Base-by-base conservation (phyloP, 495 filamentous ascomycete species). In the Trichoderma orchidacearum region DNA sequence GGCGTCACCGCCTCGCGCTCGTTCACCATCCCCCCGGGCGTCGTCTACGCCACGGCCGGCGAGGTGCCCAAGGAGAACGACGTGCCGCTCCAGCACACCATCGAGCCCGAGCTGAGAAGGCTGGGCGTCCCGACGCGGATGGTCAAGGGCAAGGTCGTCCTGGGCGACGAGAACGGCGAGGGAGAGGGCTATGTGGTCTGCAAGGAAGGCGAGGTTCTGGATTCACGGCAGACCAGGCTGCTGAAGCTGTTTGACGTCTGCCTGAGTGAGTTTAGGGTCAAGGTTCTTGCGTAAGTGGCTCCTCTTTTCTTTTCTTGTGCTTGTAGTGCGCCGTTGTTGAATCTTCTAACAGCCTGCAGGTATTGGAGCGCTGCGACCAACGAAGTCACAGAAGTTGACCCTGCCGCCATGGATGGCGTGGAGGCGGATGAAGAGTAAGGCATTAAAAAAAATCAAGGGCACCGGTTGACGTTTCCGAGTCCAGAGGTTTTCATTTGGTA, bases 241-340 rank as follows among this genome's bases (percentile, higher is more conserved):
- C 68, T 98, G 70, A 98, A 98, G 81, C 78, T 95, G 66, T 97
- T 98, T 73, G 87, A 89, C 54, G 79, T 94, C 25, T 84, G 83
- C 34, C 85, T 88, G 68, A 84, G 90, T 56, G 92, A 96, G 75
- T 98, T 98, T 72, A 80, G 75, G 60, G 81, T 98, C 23, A 70
- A 80, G 60, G 67, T 95, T 56, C 74, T 87, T 68, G 90, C 89
- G 61, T 56, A 32, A 50, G 54, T 56, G 41, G 17, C 9, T 30
- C 30, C 3, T 51, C 4, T 38, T n/a, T 28, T 27, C 21, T 62
- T 69, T 41, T 50, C 12, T 48, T 4, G 17, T 30, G 53, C 3
- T 12, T 11, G 28, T 50, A 15, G 11, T 57, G 31, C 5, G 15
- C 45, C 34, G 28, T 21, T 53, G 5, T 38, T 1, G 12, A 3